Base-by-base conservation (phyloP, 2,329 filamentous ascomycete genomes). In the Didymella segeticola region DNA sequence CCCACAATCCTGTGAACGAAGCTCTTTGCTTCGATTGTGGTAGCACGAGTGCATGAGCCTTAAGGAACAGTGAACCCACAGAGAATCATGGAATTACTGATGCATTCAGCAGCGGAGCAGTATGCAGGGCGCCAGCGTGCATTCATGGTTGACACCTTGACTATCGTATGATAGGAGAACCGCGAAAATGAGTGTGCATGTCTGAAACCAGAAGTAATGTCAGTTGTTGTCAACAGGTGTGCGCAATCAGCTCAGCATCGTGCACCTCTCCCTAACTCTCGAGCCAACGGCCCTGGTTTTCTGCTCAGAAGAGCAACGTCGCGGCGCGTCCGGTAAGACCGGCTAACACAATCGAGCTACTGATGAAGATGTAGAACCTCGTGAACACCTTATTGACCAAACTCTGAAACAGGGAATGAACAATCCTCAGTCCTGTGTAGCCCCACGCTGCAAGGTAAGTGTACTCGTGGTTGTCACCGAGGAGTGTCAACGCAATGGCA, bases 401-500 rank as follows among this genome's bases (percentile, higher is more conserved):
- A 23, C 51, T 54, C 51, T 54, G 51, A 46, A 54, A 54, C 14
- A 54, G 27, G 14, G 51, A 54, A 15, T 54, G 51, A 3, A 49
- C 45, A 15, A 49, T 54, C 22, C 51, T 49, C 22, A 54, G 14
- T 29, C 51, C 46, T 20, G 51, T 54, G 25, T 54, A 54, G 45
- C 51, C 51, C 51, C 51, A 54, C 3, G 51, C 51, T 29, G 51
- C 51, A 12, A 54, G 51, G 11, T 54, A 54, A 4, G 51, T 54
- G 46, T 49, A 54, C 23, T 54, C 51, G 17, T 54, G 45, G 29
- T 46, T 49, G 23, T 54, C 51, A 15, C 51, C 51, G 6, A 54
- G 51, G 17, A 54, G 51, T n/a, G 51, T 49, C 1, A 54, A 41
- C 1, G 45, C 34, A 22, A 54, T 49, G 2, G 39, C 45, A 15